phyloP scores from a whole-genome alignment of 2,329 filamentous ascomycete species.

The Eutypella sp. region DNA sequence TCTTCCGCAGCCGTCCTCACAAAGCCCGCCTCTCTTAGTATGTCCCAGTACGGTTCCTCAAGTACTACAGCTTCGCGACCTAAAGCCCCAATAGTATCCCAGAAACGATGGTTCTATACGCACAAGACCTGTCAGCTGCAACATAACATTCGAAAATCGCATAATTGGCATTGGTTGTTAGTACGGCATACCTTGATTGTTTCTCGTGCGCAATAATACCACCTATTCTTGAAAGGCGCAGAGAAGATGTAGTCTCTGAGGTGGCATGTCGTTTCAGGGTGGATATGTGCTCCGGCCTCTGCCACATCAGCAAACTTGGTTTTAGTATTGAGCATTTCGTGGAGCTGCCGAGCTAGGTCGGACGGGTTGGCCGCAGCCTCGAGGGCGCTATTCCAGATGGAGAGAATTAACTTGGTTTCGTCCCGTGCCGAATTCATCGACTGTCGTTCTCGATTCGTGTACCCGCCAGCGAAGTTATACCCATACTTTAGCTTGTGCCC shows the following conservation, averaged over 20 bases:
- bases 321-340: conserved; percentile 13
- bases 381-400: conserved; percentile 17
- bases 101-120: conserved; percentile 10
- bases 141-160: background rate
- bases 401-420: conserved; percentile 13
- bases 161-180: background rate
- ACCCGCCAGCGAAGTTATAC: conserved; percentile 19
- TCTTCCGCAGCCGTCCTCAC: conserved; percentile 14
- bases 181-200: conserved; percentile 8
- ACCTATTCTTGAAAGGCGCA: conserved; percentile 9
- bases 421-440: conserved; percentile 10
- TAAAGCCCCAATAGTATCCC: conserved; percentile 13
- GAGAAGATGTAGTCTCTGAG: conserved; percentile 11
- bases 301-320: conserved; percentile 19
- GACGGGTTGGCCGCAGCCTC: background rate
- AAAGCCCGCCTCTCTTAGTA: conserved; percentile 9
- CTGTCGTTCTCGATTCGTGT: conserved; percentile 19
- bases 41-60: conserved; percentile 14
- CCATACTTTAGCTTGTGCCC: conserved; percentile 13
- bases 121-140: background rate
- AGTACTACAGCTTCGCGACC: conserved; percentile 12
- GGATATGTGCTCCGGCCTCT: conserved; percentile 5
- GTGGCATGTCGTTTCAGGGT: background rate
- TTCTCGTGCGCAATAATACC: conserved; percentile 15
- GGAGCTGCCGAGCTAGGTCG: conserved; percentile 8